A percentile compares a stretch with the other conserved stretches of the same genome.
These are phyloP conservation scores for Metschnikowia colocasiae DNA, from an alignment of 805 yeast genomes.

Conservation along the genomic window DNA sequence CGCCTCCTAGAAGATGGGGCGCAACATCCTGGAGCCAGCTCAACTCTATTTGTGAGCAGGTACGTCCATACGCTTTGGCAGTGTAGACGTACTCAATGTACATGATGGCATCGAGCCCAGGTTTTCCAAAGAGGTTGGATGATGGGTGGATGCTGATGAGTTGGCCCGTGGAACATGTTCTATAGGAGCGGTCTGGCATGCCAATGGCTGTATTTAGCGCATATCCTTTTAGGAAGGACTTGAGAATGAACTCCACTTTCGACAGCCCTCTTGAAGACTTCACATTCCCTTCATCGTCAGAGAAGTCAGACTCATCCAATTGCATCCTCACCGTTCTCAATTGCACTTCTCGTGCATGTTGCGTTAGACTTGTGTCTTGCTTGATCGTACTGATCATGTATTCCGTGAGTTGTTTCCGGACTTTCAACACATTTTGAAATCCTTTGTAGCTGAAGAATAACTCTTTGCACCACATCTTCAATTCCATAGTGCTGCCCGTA, in stretches of 20 bases:
- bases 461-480: slow-evolving; percentile 79
- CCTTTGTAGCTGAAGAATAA: slow-evolving; percentile 75
- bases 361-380: slow-evolving; percentile 33
- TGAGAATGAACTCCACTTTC: slow-evolving; percentile 52
- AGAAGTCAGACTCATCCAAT: slow-evolving; percentile 14
- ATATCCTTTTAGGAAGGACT: slow-evolving; percentile 79
- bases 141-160: slow-evolving; percentile 87
- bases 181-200: slow-evolving; percentile 88
- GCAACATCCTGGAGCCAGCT: slow-evolving; percentile 85
- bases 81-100: slow-evolving; percentile 93
- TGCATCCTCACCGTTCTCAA: slow-evolving; percentile 25
- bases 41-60: slow-evolving; percentile 74
- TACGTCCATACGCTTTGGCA: slow-evolving; percentile 87
- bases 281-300: slow-evolving; percentile 21
- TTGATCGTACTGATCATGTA: slow-evolving; percentile 56
- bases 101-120: slow-evolving; percentile 79
- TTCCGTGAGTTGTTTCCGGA: slow-evolving; percentile 68
- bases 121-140: slow-evolving; percentile 75
- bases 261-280: slow-evolving; percentile 36
- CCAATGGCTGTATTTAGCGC: slow-evolving; percentile 90
- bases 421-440: slow-evolving; percentile 69
- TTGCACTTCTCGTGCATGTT: slow-evolving; percentile 26
- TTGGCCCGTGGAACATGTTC: slow-evolving; percentile 83
- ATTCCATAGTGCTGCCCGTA: slow-evolving; percentile 45
- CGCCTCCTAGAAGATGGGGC: slow-evolving; percentile 55